Evolutionary conservation across 2,329 filamentous ascomycete species (phyloP), one percentile per base, ranked within the genome.

Genomic region (Neodidymelliopsis sp.): DNA sequence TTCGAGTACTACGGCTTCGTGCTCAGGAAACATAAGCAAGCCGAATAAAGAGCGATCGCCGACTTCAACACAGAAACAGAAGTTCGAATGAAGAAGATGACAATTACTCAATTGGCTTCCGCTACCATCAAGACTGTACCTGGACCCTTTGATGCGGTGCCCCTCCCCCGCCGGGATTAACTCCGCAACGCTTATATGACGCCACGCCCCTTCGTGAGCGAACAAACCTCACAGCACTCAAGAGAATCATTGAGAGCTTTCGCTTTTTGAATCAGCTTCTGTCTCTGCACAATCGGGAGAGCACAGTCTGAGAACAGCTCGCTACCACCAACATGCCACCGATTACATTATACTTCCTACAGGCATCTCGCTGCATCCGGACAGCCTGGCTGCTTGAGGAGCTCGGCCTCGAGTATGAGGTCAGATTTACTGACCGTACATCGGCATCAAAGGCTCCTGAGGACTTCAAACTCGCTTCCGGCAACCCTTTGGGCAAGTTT

Each of bases 371-470:
- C 44, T 69, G 62, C 42, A 77, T 78, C 36, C 73, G 75, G 12
- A 73, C 67, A 25, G 77, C 77, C 35, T 79, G 76, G 77, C 69
- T 78, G 5, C 71, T 79, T 5, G 73, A 78, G 53, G 76, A 78
- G 47, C 67, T 79, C 1, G 63, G 62, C 5, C 67, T 78, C 5
- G 63, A 71, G 15, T 80, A 79, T 54, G 67, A 71, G 8, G 44
- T 76, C 41, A 70, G 73, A 22, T 76, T 74, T 54, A 69, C 67
- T 12, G 65, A 74, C 1, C 70, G 77, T 22, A 69, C 68, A 16
- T 64, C 70, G 22, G 67, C 69, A 16, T 66, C 67, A 27, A 70
- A 69, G 19, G 76, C 76, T 3, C 75, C 77, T 1, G 60, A 71
- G 33, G 69, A 68, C 10, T 77, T 79, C 67, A 78, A 76, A 54